Evolutionary conservation across 345 rosid genomes (phyloP).

Genomic region (Crucihimalaya himalaica): DNA sequence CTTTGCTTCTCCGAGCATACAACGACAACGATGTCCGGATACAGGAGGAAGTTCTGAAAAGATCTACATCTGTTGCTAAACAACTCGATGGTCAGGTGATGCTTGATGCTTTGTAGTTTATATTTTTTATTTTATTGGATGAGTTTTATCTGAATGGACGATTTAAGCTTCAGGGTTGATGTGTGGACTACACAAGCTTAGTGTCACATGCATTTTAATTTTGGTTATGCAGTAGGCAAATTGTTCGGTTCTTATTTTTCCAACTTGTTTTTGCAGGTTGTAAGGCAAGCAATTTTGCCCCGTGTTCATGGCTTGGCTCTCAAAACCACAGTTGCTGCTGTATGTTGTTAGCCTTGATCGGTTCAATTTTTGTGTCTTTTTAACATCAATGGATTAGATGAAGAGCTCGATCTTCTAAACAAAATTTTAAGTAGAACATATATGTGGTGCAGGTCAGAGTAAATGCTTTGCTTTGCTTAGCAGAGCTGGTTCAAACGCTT

Average conservation of each 20-base stretch:
- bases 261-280: conserved; percentile 60
- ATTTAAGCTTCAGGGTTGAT: conserved; percentile 18
- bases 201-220: conserved; percentile 1
- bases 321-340: conserved; percentile 94
- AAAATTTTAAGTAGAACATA: background rate
- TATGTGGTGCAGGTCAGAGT: conserved; percentile 76
- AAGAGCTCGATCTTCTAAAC: conserved; percentile 18
- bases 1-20: conserved; percentile 88
- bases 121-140: conserved; percentile 13
- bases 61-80: conserved; percentile 70
- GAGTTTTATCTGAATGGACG: background rate
- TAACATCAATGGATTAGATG: background rate
- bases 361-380: conserved; percentile 1
- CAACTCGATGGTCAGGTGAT: conserved; percentile 88
- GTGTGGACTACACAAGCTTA: conserved; percentile 16
- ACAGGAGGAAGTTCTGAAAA: conserved; percentile 91
- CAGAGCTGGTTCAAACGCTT: conserved; percentile 66
- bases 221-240: conserved; percentile 9
- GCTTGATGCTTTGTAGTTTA: conserved; percentile 8
- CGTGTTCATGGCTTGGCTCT: conserved; percentile 96
- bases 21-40: conserved; percentile 91
- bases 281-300: conserved; percentile 89
- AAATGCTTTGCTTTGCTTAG: conserved; percentile 87
- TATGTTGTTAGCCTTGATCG: conserved; percentile 56
- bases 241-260: conserved; percentile 5